Conservation (phyloP, 2,329 filamentous ascomycete species). For the Aspergillus candidus region DNA sequence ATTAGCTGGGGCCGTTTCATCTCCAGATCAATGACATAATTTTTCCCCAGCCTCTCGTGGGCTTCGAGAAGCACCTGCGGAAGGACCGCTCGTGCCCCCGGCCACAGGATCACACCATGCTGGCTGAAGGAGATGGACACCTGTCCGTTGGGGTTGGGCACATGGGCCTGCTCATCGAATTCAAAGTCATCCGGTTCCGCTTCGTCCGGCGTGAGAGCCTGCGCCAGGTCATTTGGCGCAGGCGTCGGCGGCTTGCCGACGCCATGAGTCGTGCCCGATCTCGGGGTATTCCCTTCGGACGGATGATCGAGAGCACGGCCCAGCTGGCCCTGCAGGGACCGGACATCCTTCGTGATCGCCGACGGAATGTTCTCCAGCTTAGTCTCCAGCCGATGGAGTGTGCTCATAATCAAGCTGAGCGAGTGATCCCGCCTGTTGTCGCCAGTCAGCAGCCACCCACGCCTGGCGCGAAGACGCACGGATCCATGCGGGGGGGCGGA, state of each 20-base stretch:
- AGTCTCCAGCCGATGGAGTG: slow-evolving; percentile 47
- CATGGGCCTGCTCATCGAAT: slow-evolving; percentile 22
- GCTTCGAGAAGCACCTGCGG: slow-evolving; percentile 36
- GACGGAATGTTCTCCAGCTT: slow-evolving; percentile 47
- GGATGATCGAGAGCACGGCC: slow-evolving; percentile 14
- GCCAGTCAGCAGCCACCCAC: slow-evolving; percentile 6
- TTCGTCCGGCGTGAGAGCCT: slow-evolving; percentile 24
- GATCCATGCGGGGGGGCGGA: background rate
- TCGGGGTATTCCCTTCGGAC: slow-evolving; percentile 10
- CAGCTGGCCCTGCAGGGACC: slow-evolving; percentile 27
- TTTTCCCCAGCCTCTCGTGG: slow-evolving; percentile 37
- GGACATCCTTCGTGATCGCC: slow-evolving; percentile 24
- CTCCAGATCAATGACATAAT: slow-evolving; percentile 48
- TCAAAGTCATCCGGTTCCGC: slow-evolving; percentile 25
- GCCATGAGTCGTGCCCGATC: slow-evolving; percentile 8
- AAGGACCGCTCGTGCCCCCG: slow-evolving; percentile 41
- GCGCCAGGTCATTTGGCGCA: slow-evolving; percentile 10
- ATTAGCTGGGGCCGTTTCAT: slow-evolving; percentile 42
- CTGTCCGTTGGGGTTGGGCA: slow-evolving; percentile 27
- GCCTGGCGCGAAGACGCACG: background rate
- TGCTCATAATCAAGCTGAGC: slow-evolving; percentile 50
- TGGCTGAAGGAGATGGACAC: slow-evolving; percentile 47
- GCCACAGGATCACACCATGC: slow-evolving; percentile 47
- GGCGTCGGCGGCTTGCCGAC: slow-evolving; percentile 7
- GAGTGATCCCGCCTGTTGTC: slow-evolving; percentile 46